Evolutionary conservation across 2,329 filamentous ascomycete genomes (phyloP), one percentile per base, ranked within the genome.

Genomic region (Diaporthe sp.): DNA sequence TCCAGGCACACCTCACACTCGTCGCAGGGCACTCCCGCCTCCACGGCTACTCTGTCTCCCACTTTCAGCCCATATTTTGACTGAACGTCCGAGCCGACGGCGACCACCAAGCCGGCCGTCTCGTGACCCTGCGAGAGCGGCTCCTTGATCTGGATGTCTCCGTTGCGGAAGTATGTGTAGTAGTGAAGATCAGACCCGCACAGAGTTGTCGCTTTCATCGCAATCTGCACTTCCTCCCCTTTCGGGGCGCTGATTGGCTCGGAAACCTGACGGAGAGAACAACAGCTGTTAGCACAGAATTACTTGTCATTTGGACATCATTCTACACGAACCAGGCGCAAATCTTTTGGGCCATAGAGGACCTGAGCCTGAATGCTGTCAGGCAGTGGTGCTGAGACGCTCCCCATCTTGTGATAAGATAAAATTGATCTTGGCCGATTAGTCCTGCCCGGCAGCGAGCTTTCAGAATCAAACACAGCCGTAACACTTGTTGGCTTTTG

Each of bases 181-280:
- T 93, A 93, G 81, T 92, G 90, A 71, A 92, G 85, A 80, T 93
- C 91, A 44, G 90, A 92, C 76, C 91, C 92, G 82, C 92, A 93
- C 80, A 93, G 86, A 58, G 91, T 91, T 17, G 91, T 93, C 61
- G 88, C 85, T 75, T 88, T 87, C 78, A 92, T 85, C 75, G 88
- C 85, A 76, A 93, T 85, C 78, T 92, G 90, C 69, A 93, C 88
- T 77, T 92, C 89, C 77, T 87, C 84, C 7, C 32, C 19, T 25
- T 37, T 32, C 12, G 55, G 55, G 75, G 85, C 81, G 17, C 83
- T 84, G 17, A 90, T 90, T 22, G 86, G 74, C 8, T 39, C 32
- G 19, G 55, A 59, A 15, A 59, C 12, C 55, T 59, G 22, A 35
- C 3, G 30, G 4, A 56, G 9, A 56, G 30, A 6, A 17, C 3